Conservation (phyloP, 2,329 filamentous ascomycete genomes). For the Thelonectria rubi region DNA sequence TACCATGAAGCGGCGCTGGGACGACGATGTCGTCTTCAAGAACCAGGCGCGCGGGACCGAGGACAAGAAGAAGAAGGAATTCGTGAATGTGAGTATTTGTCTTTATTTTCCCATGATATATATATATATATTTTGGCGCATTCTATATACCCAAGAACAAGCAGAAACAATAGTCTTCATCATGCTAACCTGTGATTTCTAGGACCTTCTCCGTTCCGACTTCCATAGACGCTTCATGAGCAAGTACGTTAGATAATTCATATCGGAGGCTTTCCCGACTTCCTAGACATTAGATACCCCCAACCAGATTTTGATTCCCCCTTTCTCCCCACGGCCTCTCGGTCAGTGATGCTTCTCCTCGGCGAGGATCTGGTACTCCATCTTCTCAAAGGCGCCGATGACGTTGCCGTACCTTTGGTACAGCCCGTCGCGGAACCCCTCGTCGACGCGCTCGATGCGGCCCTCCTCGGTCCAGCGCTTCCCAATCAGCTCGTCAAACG, state of each 20-base stretch:
- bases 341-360: conserved; percentile 40
- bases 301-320: conserved; percentile 28
- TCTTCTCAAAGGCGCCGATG: conserved; percentile 77
- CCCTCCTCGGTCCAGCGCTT: conserved; percentile 85
- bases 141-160: conserved; percentile 9
- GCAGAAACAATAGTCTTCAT: conserved; percentile 27
- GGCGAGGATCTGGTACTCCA: conserved; percentile 73
- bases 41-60: conserved; percentile 97
- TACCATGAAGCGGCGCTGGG: conserved; percentile 92
- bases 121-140: background rate
- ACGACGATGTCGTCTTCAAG: conserved; percentile 99
- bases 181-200: conserved; percentile 32
- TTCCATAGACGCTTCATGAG: conserved; percentile 98
- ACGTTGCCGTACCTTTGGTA: conserved; percentile 84
- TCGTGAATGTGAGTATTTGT: conserved; percentile 80
- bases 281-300: conserved; percentile 44
- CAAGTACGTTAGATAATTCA: conserved; percentile 66
- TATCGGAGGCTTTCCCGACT: conserved; percentile 23
- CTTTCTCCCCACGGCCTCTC: conserved; percentile 18
- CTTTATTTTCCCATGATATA: conserved; percentile 12
- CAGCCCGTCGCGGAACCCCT: conserved; percentile 78
- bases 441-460: conserved; percentile 82
- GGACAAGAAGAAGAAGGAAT: conserved; percentile 90
- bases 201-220: conserved; percentile 91
- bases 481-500: conserved; percentile 88